Conservation (phyloP, 2,329 filamentous ascomycete species). For the Myriangium duriaei region DNA sequence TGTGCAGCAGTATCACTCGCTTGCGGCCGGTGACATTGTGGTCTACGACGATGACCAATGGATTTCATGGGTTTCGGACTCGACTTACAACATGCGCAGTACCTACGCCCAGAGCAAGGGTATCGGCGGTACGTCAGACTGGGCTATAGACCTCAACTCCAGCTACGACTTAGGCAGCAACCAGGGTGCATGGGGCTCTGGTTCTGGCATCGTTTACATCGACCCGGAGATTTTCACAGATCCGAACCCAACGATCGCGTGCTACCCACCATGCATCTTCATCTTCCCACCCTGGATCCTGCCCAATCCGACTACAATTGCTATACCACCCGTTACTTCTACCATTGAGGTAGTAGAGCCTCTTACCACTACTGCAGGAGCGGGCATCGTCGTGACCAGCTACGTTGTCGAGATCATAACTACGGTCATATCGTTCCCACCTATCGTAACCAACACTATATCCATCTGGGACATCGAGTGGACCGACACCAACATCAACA, state of each 20-base stretch:
- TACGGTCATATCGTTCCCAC: neutral
- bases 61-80: neutral
- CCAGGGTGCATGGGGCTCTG: neutral
- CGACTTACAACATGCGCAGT: neutral
- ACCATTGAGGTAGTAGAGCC: slow-evolving; percentile 9
- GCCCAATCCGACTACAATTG: slow-evolving; percentile 11
- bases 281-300: slow-evolving; percentile 10
- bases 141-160: slow-evolving; percentile 1
- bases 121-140: slow-evolving; percentile 1
- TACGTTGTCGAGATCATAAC: neutral
- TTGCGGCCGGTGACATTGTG: neutral
- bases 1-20: slow-evolving; percentile 8
- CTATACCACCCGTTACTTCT: slow-evolving; percentile 9
- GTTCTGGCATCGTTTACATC: slow-evolving; percentile 10
- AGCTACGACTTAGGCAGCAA: neutral
- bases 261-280: slow-evolving; percentile 11
- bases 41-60: slow-evolving; percentile 2
- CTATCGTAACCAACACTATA: neutral
- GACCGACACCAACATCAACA: slow-evolving; percentile 7
- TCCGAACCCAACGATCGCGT: slow-evolving; percentile 8
- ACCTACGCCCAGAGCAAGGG: neutral
- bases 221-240: slow-evolving; percentile 10
- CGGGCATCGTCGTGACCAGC: slow-evolving; percentile 1
- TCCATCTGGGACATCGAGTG: neutral
- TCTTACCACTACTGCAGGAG: slow-evolving; percentile 6